Percentiles rank a stretch among this genome's conserved stretches.
Conservation (phyloP, 441 rosid genomes). For the Hypseocharis bilobata region DNA sequence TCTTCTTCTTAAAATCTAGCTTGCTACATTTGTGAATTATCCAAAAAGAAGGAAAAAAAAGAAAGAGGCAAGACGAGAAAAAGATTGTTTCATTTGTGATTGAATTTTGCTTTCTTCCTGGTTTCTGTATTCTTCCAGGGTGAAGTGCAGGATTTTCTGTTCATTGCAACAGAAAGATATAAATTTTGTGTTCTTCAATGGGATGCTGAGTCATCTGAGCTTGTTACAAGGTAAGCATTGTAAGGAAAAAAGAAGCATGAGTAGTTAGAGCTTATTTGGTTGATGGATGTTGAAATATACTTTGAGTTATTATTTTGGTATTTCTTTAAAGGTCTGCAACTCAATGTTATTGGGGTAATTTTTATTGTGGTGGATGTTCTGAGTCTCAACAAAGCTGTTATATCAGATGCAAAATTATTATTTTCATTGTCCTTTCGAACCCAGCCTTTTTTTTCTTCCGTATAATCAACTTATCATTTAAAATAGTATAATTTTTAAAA, state of each 20-base stretch:
- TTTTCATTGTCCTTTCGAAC: not conserved
- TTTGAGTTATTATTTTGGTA: not conserved
- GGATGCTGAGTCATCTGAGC: slow-evolving; percentile 82
- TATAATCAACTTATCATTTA: too few relatives aligned
- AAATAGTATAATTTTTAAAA: not conserved
- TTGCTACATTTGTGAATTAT: not conserved
- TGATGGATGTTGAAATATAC: not conserved
- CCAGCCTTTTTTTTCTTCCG: too few relatives aligned
- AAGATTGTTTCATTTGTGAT: not conserved
- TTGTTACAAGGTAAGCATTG: slow-evolving; percentile 56
- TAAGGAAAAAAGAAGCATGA: not conserved
- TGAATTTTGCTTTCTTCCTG: not conserved
- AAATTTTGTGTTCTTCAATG: slow-evolving; percentile 94
- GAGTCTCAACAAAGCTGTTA: not conserved
- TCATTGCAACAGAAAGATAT: slow-evolving; percentile 88
- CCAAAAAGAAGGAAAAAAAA: not conserved
- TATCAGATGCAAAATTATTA: not conserved
- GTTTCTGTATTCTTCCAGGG: slow-evolving; percentile 42
- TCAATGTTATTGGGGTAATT: not conserved
- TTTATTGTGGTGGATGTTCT: not conserved
- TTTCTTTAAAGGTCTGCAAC: not conserved
- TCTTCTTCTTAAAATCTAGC: not conserved
- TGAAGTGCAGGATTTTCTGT: slow-evolving; percentile 82
- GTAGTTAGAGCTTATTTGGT: not conserved
- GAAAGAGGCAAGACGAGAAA: not conserved